Base-by-base conservation (phyloP, 2,329 filamentous ascomycete species). In the Trichoderma koningiopsis region DNA sequence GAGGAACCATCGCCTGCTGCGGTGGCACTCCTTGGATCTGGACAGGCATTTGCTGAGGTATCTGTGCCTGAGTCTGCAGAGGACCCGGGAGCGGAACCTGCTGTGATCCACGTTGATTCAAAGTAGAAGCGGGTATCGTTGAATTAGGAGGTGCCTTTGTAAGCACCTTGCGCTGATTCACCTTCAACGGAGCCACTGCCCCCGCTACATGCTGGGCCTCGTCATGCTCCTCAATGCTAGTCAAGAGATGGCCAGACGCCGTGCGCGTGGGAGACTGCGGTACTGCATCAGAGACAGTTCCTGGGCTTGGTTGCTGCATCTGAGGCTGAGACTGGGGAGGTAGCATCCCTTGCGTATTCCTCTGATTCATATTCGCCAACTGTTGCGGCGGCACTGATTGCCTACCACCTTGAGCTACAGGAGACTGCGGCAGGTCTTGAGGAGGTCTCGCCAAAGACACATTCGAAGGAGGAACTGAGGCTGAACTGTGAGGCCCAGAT, bases 201-300 rank as follows among this genome's bases (percentile, higher is more conserved):
- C 43, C 37, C 2, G 47, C 22, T 22, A 1, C 61, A 55, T 65
- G 55, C 8, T 70, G 68, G 33, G 57, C 43, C 53, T 72, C 71
- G n/a, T 73, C 71, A 52, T 70, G 64, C 55, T 74, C 73, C 40
- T 73, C 68, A 35, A 73, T 71, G 5, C 70, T 57, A 43, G 59
- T 70, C 27, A 73, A 49, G 7, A 72, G 33, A 31, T 71, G 63
- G 6, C 70, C 65, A 22, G 72, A 61, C 0, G 49, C 16, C 14
- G 70, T 27, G 19, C 16, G n/a, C 16, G 14, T 64, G 14, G 63
- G 69, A 52, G 58, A 53, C 29, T 68, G 53, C 7, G 61, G 59
- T 6, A 62, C 10, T 13, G 52, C 63, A 10, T 37, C 61, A 14
- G 35, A 52, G n/a, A 13, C 24, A 29, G 68, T 64, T 19, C 58